phyloP scores from a whole-genome alignment of 2,329 filamentous ascomycete species.

The Proliferodiscus dingleyae region DNA sequence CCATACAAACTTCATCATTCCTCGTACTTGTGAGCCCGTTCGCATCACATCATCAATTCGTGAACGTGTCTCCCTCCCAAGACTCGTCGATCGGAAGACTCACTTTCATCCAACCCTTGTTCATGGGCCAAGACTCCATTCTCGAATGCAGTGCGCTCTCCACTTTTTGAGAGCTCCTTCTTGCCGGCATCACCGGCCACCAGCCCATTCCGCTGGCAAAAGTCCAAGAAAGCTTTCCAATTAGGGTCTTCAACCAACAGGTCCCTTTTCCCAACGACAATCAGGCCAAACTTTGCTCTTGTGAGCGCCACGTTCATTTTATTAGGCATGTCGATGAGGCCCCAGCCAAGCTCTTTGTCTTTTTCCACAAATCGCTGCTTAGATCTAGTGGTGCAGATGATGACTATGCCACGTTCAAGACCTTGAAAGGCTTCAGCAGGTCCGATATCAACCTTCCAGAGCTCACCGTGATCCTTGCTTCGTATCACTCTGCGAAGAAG shows the following conservation, averaged over 20 bases:
- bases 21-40: too few species aligned
- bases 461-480: conserved; percentile 1
- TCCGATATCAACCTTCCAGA: conserved; percentile 18
- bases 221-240: conserved; percentile 15
- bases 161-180: background rate
- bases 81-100: background rate
- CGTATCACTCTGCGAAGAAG: conserved; percentile 9
- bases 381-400: conserved; percentile 18
- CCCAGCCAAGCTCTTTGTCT: conserved; percentile 13
- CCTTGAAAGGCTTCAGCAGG: conserved; percentile 19
- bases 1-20: too few species aligned
- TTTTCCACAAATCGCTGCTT: conserved; percentile 11
- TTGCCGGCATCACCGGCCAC: conserved; percentile 1
- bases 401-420: conserved; percentile 15
- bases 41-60: too few species aligned
- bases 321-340: conserved; percentile 15
- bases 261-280: conserved; percentile 16
- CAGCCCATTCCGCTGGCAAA: conserved; percentile 15
- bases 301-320: conserved; percentile 20
- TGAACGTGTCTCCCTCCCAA: background rate
- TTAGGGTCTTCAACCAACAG: conserved; percentile 10
- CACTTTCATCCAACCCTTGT: background rate
- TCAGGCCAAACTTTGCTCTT: conserved; percentile 17
- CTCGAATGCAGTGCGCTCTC: background rate
- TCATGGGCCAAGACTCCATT: conserved; percentile 5